These are phyloP conservation scores for Naganishia vaughanmartiniae DNA, from an alignment of 768 basidiomycete genomes.

Conservation along the genomic window DNA sequence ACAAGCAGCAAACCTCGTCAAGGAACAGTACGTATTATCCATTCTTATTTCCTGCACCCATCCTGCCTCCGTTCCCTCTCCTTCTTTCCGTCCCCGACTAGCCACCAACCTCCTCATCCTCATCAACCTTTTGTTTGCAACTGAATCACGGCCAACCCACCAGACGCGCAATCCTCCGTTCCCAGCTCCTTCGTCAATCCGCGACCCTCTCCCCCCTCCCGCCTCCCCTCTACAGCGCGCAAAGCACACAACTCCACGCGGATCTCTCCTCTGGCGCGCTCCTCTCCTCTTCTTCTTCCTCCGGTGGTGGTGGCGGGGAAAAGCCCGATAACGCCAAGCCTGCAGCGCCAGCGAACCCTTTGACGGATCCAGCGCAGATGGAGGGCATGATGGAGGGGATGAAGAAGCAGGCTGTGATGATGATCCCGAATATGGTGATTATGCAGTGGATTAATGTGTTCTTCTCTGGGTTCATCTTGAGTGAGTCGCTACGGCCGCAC, in stretches of 20 bases:
- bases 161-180: constrained; percentile 62
- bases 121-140: not conserved
- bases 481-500: constrained; percentile 59
- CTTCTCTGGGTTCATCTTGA: constrained; percentile 96
- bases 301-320: no score
- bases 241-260: constrained; percentile 44
- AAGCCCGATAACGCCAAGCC: constrained; percentile 52
- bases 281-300: constrained; percentile 74
- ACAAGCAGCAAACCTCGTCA: constrained; percentile 68
- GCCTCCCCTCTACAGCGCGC: constrained; percentile 48
- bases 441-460: constrained; percentile 99
- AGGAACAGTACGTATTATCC: constrained; percentile 87
- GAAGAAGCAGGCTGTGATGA: constrained; percentile 99
- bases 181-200: constrained; percentile 78
- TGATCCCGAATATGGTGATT: constrained; percentile 82
- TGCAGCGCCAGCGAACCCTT: constrained; percentile 66
- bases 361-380: constrained; percentile 87
- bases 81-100: not conserved
- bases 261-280: constrained; percentile 62
- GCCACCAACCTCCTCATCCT: no score
- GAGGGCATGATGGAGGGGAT: constrained; percentile 98
- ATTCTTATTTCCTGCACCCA: no score
- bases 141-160: not conserved
- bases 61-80: constrained; percentile 30
- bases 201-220: constrained; percentile 74